Percentiles rank a stretch among this genome's conserved stretches.
Conservation (phyloP, 2,329 filamentous ascomycete genomes). For the Hortaea sp. region DNA sequence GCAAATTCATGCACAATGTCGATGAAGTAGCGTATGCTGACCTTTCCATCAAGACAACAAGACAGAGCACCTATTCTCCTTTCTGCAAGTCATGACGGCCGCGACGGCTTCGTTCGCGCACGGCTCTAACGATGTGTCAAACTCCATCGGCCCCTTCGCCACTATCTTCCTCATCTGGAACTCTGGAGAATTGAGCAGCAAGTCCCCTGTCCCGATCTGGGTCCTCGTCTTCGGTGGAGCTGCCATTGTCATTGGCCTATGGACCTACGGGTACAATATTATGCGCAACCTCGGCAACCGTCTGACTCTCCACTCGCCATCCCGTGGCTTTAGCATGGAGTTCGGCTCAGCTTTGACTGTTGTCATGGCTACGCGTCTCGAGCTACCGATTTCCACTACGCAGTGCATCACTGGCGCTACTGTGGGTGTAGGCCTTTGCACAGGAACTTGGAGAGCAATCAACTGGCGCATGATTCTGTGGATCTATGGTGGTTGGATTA, state of each 20-base stretch:
- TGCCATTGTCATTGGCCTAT: constrained; percentile 45
- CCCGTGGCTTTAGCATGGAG: constrained; percentile 50
- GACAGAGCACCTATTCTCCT: constrained; percentile 54
- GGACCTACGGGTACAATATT: constrained; percentile 54
- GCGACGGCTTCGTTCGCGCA: constrained; percentile 62
- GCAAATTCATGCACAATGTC: constrained; percentile 30
- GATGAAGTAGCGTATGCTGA: constrained; percentile 34
- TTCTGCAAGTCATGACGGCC: constrained; percentile 56
- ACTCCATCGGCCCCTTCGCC: constrained; percentile 51
- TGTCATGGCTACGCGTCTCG: constrained; percentile 51
- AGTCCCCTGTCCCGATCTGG: constrained; percentile 49
- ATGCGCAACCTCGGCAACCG: constrained; percentile 52
- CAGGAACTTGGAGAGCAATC: too few species aligned
- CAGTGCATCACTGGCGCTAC: constrained; percentile 53
- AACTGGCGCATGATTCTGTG: too few species aligned
- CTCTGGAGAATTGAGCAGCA: constrained; percentile 33
- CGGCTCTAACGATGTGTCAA: constrained; percentile 52
- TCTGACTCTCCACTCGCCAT: constrained; percentile 49
- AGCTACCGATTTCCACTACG: constrained; percentile 53
- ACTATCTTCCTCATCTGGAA: constrained; percentile 51
- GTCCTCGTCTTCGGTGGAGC: constrained; percentile 47
- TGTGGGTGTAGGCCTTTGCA: constrained; percentile 40
- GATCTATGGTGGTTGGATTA: too few species aligned
- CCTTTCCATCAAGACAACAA: constrained; percentile 43
- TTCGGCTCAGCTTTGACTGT: constrained; percentile 52